Percentiles rank a stretch among this genome's conserved stretches.
Conservation (phyloP, 2,329 filamentous ascomycete species). For the Dothistroma pini region DNA sequence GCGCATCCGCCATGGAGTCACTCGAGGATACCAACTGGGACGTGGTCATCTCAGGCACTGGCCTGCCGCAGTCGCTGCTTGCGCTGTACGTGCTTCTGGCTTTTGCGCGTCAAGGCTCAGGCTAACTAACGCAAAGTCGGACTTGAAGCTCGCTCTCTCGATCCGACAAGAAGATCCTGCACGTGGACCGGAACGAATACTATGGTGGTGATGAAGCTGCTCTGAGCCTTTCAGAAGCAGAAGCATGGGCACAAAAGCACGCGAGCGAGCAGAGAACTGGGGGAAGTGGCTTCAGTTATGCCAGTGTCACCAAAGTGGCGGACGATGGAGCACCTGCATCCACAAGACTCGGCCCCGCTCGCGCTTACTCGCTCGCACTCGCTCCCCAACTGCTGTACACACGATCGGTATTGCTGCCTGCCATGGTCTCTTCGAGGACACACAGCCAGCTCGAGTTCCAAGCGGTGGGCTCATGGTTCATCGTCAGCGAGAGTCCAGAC, state of each 20-base stretch:
- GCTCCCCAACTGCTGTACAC: constrained; percentile 85
- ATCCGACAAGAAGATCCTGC: constrained; percentile 85
- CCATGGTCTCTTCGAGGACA: constrained; percentile 83
- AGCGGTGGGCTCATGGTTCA: constrained; percentile 88
- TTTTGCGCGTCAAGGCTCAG: constrained; percentile 19
- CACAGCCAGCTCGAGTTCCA: constrained; percentile 90
- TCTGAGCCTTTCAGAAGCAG: constrained; percentile 75
- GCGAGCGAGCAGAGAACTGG: constrained; percentile 5
- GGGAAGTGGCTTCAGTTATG: constrained; percentile 28
- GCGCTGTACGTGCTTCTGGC: constrained; percentile 46
- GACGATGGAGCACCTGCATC: constrained; percentile 19
- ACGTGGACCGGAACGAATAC: constrained; percentile 81
- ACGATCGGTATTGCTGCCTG: constrained; percentile 70
- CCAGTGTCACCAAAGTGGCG: constrained; percentile 33
- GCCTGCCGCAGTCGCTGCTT: constrained; percentile 51
- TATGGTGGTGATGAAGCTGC: constrained; percentile 86
- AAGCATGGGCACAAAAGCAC: constrained; percentile 62
- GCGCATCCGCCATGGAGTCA: constrained; percentile 42
- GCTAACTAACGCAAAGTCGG: constrained; percentile 65
- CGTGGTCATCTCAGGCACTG: constrained; percentile 52
- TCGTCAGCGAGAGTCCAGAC: constrained; percentile 49
- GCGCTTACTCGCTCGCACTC: constrained; percentile 77
- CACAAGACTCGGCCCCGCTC: constrained; percentile 54
- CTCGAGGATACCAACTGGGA: constrained; percentile 52
- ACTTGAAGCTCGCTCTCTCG: constrained; percentile 79